These are phyloP conservation scores for Stevia rebaudiana DNA, from an alignment of 140 eudicot species.

Conservation along the genomic window DNA sequence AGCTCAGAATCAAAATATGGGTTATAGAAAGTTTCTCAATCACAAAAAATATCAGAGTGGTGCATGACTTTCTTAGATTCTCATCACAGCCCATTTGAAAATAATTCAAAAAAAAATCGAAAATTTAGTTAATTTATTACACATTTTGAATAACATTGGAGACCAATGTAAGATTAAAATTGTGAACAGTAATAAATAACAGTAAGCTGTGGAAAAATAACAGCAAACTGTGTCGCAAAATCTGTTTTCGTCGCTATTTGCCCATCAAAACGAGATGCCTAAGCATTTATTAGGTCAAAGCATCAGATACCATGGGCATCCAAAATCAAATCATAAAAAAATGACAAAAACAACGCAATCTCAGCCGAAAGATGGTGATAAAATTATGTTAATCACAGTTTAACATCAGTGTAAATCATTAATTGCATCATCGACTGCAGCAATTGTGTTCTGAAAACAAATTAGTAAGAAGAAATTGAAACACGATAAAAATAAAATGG, in stretches of 20 bases:
- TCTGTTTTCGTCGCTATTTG: conserved; percentile 27
- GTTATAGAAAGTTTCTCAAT: conserved; percentile 27
- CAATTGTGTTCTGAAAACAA: neutral
- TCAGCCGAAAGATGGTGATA: conserved; percentile 31
- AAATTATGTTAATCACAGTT: conserved; percentile 17
- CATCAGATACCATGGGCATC: conserved; percentile 33
- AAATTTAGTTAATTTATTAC: no score
- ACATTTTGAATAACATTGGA: no score
- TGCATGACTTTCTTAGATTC: conserved; percentile 34
- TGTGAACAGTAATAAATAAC: conserved; percentile 34
- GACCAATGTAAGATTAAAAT: neutral
- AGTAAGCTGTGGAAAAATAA: conserved; percentile 9
- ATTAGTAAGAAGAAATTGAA: neutral
- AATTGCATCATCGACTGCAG: conserved; percentile 20
- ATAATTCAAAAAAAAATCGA: no score
- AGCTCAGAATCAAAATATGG: conserved; percentile 29
- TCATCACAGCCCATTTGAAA: conserved; percentile 32
- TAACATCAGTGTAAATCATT: conserved; percentile 9
- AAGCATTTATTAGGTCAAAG: conserved; percentile 14
- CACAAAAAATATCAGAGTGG: conserved; percentile 28
- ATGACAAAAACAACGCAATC: neutral
- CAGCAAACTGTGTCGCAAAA: conserved; percentile 40
- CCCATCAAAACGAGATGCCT: conserved; percentile 32
- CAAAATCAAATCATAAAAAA: neutral
- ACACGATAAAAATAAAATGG: no score